Conservation (phyloP, 2,329 filamentous ascomycete genomes). For the Exophiala dermatitidis region DNA sequence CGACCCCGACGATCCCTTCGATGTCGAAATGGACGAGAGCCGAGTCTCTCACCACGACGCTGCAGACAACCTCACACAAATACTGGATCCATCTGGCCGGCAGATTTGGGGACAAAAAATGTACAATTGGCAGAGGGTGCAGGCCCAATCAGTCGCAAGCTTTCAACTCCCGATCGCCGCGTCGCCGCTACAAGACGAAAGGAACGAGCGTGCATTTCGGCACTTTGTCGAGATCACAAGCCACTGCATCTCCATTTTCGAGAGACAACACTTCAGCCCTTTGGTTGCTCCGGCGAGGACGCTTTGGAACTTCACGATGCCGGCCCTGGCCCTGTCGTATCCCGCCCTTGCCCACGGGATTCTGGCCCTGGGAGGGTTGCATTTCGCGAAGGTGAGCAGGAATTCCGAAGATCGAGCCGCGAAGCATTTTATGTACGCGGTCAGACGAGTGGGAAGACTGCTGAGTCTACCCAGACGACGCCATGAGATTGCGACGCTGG, state of each 20-base stretch:
- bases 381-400: conserved; percentile 75
- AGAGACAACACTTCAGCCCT: conserved; percentile 59
- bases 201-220: conserved; percentile 75
- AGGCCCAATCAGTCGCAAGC: conserved; percentile 10
- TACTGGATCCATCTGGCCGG: conserved; percentile 27
- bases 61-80: conserved; percentile 28
- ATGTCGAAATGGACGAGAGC: conserved; percentile 48
- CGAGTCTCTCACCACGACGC: conserved; percentile 26
- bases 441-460: conserved; percentile 69
- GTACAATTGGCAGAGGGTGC: conserved; percentile 1
- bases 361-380: conserved; percentile 75
- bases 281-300: conserved; percentile 55
- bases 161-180: conserved; percentile 34
- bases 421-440: conserved; percentile 83
- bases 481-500: conserved; percentile 72
- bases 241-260: conserved; percentile 77
- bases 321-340: conserved; percentile 72
- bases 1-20: conserved; percentile 55
- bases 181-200: conserved; percentile 70
- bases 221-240: conserved; percentile 89
- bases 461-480: conserved; percentile 63
- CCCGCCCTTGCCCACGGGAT: conserved; percentile 87
- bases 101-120: conserved; percentile 5
- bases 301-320: conserved; percentile 67
- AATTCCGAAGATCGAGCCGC: conserved; percentile 70